Percentiles rank a stretch among this genome's conserved stretches.
phyloP scores from a whole-genome alignment of 1,284 basidiomycete species.

The Psilocybe mexicana region DNA sequence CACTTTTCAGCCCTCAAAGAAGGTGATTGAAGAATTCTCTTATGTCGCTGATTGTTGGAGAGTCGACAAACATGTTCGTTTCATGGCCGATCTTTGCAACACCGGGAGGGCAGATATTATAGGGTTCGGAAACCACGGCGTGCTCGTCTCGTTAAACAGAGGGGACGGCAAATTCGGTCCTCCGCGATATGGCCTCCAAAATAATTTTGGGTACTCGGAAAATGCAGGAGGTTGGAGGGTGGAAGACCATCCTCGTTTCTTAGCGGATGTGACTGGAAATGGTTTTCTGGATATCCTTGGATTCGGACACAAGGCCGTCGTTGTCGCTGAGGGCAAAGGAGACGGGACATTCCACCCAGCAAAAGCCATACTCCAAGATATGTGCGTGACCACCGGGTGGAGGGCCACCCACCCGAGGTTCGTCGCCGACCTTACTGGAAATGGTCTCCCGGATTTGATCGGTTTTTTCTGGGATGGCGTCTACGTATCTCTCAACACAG shows the following conservation, averaged over 20 bases:
- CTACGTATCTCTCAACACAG: conserved; percentile 13
- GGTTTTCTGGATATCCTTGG: conserved; percentile 3
- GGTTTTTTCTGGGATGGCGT: conserved; percentile 13
- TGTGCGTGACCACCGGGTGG: not conserved
- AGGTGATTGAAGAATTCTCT: conserved; percentile 4
- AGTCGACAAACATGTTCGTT: not conserved
- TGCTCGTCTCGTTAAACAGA: conserved; percentile 14
- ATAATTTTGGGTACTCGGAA: conserved; percentile 6
- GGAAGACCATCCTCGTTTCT: conserved; percentile 3
- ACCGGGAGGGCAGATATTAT: conserved; percentile 13
- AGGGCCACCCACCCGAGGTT: not conserved
- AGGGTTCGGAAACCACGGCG: conserved; percentile 12
- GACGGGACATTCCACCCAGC: not conserved
- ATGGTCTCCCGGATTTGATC: conserved; percentile 13
- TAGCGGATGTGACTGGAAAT: conserved; percentile 7
- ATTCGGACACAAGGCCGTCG: not conserved
- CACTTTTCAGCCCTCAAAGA: conserved; percentile 9
- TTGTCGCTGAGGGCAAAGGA: not conserved
- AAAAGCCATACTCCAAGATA: not conserved
- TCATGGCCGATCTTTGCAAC: conserved; percentile 6
- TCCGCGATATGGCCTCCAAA: not conserved
- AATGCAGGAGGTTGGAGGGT: conserved; percentile 5
- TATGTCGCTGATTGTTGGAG: not conserved
- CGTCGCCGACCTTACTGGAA: conserved; percentile 10
- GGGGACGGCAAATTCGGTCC: conserved; percentile 12